phyloP scores from a whole-genome alignment of 2,329 filamentous ascomycete species.

The Trichoderma brevicompactum region DNA sequence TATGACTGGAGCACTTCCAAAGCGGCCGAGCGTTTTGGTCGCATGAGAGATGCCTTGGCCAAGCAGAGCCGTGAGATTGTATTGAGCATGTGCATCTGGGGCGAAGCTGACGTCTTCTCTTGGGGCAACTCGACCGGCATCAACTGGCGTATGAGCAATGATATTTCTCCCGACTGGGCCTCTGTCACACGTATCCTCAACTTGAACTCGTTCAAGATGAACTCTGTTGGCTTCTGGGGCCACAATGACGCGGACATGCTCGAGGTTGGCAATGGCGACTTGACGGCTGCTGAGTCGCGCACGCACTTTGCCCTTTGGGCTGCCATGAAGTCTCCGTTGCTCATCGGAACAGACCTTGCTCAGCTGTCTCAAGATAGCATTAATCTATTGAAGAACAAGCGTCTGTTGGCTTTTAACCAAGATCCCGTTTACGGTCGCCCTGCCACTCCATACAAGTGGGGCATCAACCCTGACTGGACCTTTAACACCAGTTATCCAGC shows the following conservation, averaged over 20 bases:
- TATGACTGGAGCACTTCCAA: slow-evolving; percentile 37
- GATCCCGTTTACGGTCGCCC: slow-evolving; percentile 48
- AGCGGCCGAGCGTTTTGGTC: slow-evolving; percentile 48
- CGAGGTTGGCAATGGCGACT: slow-evolving; percentile 54
- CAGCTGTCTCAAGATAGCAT: slow-evolving; percentile 44
- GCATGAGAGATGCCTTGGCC: slow-evolving; percentile 58
- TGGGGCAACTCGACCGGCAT: slow-evolving; percentile 57
- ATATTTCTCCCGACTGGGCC: slow-evolving; percentile 47
- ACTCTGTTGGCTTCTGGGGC: slow-evolving; percentile 53
- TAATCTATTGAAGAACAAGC: slow-evolving; percentile 48
- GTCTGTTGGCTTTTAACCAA: slow-evolving; percentile 51
- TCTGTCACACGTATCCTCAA: slow-evolving; percentile 49
- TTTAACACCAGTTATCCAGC: slow-evolving; percentile 55
- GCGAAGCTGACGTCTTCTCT: slow-evolving; percentile 51
- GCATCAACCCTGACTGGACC: slow-evolving; percentile 53
- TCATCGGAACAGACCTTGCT: slow-evolving; percentile 52
- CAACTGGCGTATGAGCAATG: slow-evolving; percentile 51
- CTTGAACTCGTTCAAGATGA: slow-evolving; percentile 51
- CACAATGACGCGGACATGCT: slow-evolving; percentile 57
- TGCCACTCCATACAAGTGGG: slow-evolving; percentile 54
- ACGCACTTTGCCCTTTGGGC: slow-evolving; percentile 59
- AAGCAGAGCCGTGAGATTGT: slow-evolving; percentile 51
- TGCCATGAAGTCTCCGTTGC: slow-evolving; percentile 53
- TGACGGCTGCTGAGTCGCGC: slow-evolving; percentile 51
- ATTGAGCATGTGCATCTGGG: slow-evolving; percentile 60